Evolutionary conservation across 2,329 filamentous ascomycete species (phyloP).

Genomic region (Hortaea werneckii): DNA sequence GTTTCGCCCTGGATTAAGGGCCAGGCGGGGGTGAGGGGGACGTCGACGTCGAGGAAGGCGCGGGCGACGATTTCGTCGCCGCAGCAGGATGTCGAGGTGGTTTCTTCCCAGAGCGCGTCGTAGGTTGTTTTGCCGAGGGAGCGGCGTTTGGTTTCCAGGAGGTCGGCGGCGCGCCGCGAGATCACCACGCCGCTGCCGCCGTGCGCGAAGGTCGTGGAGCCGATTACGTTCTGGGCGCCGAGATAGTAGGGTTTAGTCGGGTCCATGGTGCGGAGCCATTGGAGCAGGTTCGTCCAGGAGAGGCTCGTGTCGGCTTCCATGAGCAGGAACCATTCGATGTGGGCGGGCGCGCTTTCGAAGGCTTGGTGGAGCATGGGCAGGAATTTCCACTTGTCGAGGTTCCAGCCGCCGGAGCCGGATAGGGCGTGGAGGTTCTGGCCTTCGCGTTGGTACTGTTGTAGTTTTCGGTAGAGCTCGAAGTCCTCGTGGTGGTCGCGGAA

Average conservation of each 20-base stretch:
- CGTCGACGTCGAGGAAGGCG: slow-evolving; percentile 36
- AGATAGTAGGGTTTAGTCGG: slow-evolving; percentile 37
- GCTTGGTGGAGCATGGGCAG: slow-evolving; percentile 45
- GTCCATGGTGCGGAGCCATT: slow-evolving; percentile 41
- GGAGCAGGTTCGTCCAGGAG: slow-evolving; percentile 37
- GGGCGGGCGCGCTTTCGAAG: slow-evolving; percentile 34
- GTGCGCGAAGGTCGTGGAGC: slow-evolving; percentile 31
- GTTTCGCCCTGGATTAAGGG: slow-evolving; percentile 37
- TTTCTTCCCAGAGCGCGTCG: slow-evolving; percentile 31
- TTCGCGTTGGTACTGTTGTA: slow-evolving; percentile 22
- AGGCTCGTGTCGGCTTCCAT: slow-evolving; percentile 47
- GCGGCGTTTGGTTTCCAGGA: slow-evolving; percentile 28
- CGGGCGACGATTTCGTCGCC: slow-evolving; percentile 46
- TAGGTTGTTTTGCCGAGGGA: slow-evolving; percentile 28
- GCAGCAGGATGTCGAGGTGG: slow-evolving; percentile 40
- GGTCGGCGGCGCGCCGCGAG: slow-evolving; percentile 31
- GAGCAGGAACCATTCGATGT: slow-evolving; percentile 47
- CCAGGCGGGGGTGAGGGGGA: slow-evolving; percentile 35
- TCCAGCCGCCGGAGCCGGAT: slow-evolving; percentile 36
- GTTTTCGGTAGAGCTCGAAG: slow-evolving; percentile 24
- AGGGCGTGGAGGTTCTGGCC: slow-evolving; percentile 23
- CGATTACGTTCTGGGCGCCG: slow-evolving; percentile 34
- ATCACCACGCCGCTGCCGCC: slow-evolving; percentile 36
- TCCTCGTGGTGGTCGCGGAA: slow-evolving; percentile 22
- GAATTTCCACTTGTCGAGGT: slow-evolving; percentile 49